Evolutionary conservation across 352 stramenopile species (phyloP).

Genomic region (Achlya hypogyna): DNA sequence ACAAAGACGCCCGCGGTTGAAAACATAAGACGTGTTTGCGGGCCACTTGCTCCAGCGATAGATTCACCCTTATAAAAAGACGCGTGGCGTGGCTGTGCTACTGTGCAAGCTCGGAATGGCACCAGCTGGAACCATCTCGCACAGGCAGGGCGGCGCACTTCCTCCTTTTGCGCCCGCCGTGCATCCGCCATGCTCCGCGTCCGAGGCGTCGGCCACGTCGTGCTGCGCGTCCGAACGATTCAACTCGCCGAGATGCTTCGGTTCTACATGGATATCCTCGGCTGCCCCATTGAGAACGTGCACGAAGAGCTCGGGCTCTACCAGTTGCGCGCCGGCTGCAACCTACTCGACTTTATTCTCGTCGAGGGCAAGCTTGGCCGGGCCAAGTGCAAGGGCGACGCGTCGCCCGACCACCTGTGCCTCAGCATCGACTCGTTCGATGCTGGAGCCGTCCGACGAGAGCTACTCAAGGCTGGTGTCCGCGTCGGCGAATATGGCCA

Average conservation of each 20-base stretch:
- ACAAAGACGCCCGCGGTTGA: no score
- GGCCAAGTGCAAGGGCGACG: background rate
- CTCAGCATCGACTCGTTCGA: background rate
- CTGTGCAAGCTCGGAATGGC: background rate
- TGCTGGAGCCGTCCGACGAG: background rate
- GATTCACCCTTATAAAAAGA: no score
- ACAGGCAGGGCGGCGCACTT: no score
- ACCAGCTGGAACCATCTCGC: no score
- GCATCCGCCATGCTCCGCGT: background rate
- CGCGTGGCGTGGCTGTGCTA: background rate
- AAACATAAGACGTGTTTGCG: no score
- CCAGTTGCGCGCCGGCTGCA: background rate
- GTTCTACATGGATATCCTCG: background rate
- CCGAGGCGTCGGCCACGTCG: background rate
- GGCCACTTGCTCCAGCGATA: no score
- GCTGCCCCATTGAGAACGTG: background rate
- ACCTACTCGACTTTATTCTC: background rate
- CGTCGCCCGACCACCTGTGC: background rate
- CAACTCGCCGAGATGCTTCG: background rate
- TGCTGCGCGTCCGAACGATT: background rate
- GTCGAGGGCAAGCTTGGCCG: background rate
- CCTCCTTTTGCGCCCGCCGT: no score
- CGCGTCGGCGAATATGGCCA: background rate
- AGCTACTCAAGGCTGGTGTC: background rate
- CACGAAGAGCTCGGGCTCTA: background rate